Evolutionary conservation across 2,329 filamentous ascomycete genomes (phyloP).

Genomic region (Epichloe elymi): DNA sequence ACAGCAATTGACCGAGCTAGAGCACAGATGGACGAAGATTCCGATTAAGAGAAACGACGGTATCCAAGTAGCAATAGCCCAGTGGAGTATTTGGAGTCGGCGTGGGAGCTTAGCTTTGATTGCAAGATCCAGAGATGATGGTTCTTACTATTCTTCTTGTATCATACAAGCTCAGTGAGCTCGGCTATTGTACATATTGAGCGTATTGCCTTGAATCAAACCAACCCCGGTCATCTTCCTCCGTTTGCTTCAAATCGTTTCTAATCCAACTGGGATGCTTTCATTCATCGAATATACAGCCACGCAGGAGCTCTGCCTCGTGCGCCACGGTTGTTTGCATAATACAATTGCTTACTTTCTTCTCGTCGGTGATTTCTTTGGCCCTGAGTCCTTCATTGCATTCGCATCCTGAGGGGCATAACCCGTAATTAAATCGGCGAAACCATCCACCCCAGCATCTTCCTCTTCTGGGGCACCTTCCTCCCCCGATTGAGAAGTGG

Average conservation of each 20-base stretch:
- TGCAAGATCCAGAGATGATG: constrained; percentile 13
- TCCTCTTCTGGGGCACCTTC: constrained; percentile 18
- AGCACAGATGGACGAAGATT: constrained; percentile 43
- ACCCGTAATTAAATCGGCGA: constrained; percentile 38
- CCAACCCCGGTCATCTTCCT: not conserved
- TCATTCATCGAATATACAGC: not conserved
- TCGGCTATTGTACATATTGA: constrained; percentile 22
- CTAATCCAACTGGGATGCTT: not conserved
- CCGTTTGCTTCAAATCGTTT: not conserved
- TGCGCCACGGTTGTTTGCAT: not conserved
- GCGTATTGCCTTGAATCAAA: constrained; percentile 6
- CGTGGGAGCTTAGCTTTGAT: constrained; percentile 2
- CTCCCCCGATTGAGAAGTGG: constrained; percentile 22
- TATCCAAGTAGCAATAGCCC: constrained; percentile 3
- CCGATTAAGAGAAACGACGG: constrained; percentile 29
- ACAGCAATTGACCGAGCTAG: constrained; percentile 48
- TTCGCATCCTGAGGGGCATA: constrained; percentile 30
- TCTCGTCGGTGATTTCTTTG: constrained; percentile 32
- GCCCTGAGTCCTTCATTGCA: constrained; percentile 21
- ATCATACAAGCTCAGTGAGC: constrained; percentile 22
- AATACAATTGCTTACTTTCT: constrained; percentile 25
- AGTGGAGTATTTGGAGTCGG: constrained; percentile 4
- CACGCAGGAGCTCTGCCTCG: not conserved
- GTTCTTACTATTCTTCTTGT: constrained; percentile 13
- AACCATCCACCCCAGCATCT: constrained; percentile 14